A percentile compares a stretch with the other conserved stretches of the same genome.
Conservation (phyloP, 495 filamentous ascomycete species). For the Mytilinidion resinicola region DNA sequence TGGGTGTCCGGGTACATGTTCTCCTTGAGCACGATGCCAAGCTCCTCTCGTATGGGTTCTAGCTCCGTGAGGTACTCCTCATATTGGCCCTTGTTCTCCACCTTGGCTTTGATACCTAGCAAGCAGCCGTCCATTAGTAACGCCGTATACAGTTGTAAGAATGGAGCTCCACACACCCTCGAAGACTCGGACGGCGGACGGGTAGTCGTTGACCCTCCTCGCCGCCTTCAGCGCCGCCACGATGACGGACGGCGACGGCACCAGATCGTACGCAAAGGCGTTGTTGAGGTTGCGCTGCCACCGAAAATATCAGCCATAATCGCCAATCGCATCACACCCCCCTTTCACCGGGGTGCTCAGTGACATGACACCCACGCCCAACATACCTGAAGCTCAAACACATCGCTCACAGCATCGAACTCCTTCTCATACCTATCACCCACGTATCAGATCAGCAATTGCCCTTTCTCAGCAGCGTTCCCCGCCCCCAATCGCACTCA, state of each 20-base stretch:
- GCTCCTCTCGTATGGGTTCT: slow-evolving; percentile 83
- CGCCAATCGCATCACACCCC: background rate
- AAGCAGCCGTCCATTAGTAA: slow-evolving; percentile 8
- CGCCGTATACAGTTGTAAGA: too few relatives aligned
- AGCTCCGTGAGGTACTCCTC: slow-evolving; percentile 94
- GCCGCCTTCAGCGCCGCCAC: slow-evolving; percentile 85
- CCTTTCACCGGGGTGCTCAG: background rate
- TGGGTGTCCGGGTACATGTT: slow-evolving; percentile 74
- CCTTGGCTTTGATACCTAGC: slow-evolving; percentile 96
- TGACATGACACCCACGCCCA: background rate
- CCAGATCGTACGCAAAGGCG: slow-evolving; percentile 99
- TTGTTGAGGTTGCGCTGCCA: slow-evolving; percentile 97
- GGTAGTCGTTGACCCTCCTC: slow-evolving; percentile 95
- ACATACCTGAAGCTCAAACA: slow-evolving; percentile 98
- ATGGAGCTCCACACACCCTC: slow-evolving; percentile 60
- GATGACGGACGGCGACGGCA: slow-evolving; percentile 89
- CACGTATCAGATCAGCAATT: slow-evolving; percentile 10
- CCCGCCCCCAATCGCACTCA: slow-evolving; percentile 2
- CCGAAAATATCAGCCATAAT: slow-evolving; percentile 4
- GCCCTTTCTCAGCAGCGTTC: slow-evolving; percentile 21
- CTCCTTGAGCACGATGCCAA: slow-evolving; percentile 88
- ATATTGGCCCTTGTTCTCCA: slow-evolving; percentile 96
- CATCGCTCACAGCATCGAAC: slow-evolving; percentile 94
- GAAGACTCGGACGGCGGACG: slow-evolving; percentile 94
- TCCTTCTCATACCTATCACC: slow-evolving; percentile 93